Conservation (phyloP, 2,329 filamentous ascomycete species). For the Diaporthe australafricana region DNA sequence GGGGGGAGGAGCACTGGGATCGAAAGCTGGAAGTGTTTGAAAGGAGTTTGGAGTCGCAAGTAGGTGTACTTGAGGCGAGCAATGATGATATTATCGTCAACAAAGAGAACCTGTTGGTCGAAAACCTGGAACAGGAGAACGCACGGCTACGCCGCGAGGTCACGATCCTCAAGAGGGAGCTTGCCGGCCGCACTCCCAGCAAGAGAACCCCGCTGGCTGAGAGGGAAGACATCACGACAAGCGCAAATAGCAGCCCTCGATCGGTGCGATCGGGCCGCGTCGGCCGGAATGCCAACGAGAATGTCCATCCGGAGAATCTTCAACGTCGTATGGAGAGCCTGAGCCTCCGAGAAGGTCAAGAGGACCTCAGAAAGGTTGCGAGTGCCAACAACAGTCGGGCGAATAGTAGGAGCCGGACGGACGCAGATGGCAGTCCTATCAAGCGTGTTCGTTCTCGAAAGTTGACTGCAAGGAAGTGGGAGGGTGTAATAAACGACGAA, state of each 20-base stretch:
- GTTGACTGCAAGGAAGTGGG: slow-evolving; percentile 61
- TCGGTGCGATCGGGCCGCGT: slow-evolving; percentile 1
- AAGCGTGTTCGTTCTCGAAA: slow-evolving; percentile 62
- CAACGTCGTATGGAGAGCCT: slow-evolving; percentile 63
- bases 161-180: slow-evolving; percentile 72
- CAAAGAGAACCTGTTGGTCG: slow-evolving; percentile 72
- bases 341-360: slow-evolving; percentile 53
- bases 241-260: slow-evolving; percentile 29
- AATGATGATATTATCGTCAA: slow-evolving; percentile 58
- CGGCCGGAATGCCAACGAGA: slow-evolving; percentile 24
- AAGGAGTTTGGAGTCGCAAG: slow-evolving; percentile 60
- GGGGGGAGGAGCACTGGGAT: slow-evolving; percentile 86
- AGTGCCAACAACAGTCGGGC: slow-evolving; percentile 42
- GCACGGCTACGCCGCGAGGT: slow-evolving; percentile 75
- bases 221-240: slow-evolving; percentile 57
- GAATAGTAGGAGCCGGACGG: slow-evolving; percentile 25
- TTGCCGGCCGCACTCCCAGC: slow-evolving; percentile 71
- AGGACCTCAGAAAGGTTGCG: slow-evolving; percentile 26
- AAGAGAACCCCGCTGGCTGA: slow-evolving; percentile 68
- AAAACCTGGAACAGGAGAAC: slow-evolving; percentile 78
- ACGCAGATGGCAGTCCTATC: slow-evolving; percentile 54
- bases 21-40: slow-evolving; percentile 77
- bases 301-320: slow-evolving; percentile 47
- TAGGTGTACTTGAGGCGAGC: slow-evolving; percentile 57
- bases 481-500: slow-evolving; percentile 50